Evolutionary conservation across 192 early-diverging fungal species (phyloP), one percentile per base, ranked within the genome.

Genomic region (Phycomyces blakesleeanus): DNA sequence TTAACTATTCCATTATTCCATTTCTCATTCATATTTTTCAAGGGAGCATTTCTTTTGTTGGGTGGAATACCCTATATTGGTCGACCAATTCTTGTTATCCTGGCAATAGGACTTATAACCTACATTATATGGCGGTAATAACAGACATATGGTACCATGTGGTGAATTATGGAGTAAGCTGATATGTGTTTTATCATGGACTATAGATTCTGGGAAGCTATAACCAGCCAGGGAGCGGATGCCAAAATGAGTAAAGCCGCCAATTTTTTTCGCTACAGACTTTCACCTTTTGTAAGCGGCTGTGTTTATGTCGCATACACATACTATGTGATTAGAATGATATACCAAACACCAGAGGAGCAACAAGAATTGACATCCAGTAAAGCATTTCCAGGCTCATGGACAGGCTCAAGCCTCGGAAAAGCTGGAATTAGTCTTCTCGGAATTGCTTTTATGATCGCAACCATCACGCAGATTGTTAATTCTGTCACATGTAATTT

Each of bases 151-250:
- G 12, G 18, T 11, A n/a, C 21, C n/a, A n/a, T n/a, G n/a, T n/a
- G n/a, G n/a, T n/a, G n/a, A n/a, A n/a, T n/a, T n/a, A n/a, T n/a
- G n/a, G n/a, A n/a, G n/a, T n/a, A n/a, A n/a, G n/a, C n/a, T n/a
- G n/a, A n/a, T n/a, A n/a, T n/a, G n/a, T n/a, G n/a, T n/a, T n/a
- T n/a, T n/a, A n/a, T 34, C 5, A 25, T 37, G 41, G 1, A 22
- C 9, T 55, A 8, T 49, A 68, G 78, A 29, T 73, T 78, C 26
- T 80, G 78, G 78, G 78, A 80, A 61, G 61, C 64, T 8, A 51
- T 72, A n/a, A 78, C 76, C 10, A 74, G 67, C 27, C 78, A 78
- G 69, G 78, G 78, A 18, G 62, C 57, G n/a, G 78, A 80, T 51
- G 69, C 69, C 14, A 64, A 72, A 47, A 76, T 76, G 37, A 51